A percentile compares a stretch with the other conserved stretches of the same genome.
These are phyloP conservation scores for Termitomyces sp. DNA, from an alignment of 768 basidiomycete genomes.

Conservation along the genomic window DNA sequence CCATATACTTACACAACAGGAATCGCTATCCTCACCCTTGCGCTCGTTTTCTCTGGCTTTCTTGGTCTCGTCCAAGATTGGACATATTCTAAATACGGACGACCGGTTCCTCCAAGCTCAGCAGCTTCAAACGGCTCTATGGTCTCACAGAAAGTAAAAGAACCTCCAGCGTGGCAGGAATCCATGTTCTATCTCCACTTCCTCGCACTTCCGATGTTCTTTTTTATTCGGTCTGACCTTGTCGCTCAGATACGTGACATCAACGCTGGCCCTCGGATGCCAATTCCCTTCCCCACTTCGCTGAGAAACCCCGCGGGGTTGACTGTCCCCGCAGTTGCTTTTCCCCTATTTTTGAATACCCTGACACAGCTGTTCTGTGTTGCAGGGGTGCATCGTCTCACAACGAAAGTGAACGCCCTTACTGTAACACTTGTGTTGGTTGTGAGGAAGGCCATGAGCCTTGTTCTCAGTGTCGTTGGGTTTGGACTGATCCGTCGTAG, in stretches of 20 bases:
- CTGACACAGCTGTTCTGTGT: slow-evolving; percentile 82
- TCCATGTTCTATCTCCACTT: slow-evolving; percentile 90
- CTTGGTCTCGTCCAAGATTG: slow-evolving; percentile 84
- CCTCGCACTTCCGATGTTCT: slow-evolving; percentile 74
- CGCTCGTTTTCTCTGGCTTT: slow-evolving; percentile 74
- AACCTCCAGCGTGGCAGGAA: slow-evolving; percentile 63
- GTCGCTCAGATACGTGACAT: slow-evolving; percentile 36
- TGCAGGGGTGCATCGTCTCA: slow-evolving; percentile 82
- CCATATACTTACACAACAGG: slow-evolving; percentile 56
- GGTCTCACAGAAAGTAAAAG: background rate
- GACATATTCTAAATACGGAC: slow-evolving; percentile 50
- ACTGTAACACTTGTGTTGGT: slow-evolving; percentile 78
- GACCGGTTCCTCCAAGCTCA: slow-evolving; percentile 15
- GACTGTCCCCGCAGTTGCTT: slow-evolving; percentile 51
- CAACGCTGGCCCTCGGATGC: slow-evolving; percentile 29
- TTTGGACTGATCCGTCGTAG: slow-evolving; percentile 19
- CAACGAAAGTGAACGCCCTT: slow-evolving; percentile 66
- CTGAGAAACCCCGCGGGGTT: background rate
- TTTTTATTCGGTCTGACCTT: slow-evolving; percentile 51
- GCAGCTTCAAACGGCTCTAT: background rate
- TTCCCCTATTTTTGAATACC: slow-evolving; percentile 71
- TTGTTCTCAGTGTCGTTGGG: slow-evolving; percentile 64
- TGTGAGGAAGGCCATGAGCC: slow-evolving; percentile 74
- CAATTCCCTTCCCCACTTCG: slow-evolving; percentile 11
- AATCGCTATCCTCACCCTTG: slow-evolving; percentile 65